phyloP scores from a whole-genome alignment of 2,329 filamentous ascomycete genomes.

The Penicillium sp. region DNA sequence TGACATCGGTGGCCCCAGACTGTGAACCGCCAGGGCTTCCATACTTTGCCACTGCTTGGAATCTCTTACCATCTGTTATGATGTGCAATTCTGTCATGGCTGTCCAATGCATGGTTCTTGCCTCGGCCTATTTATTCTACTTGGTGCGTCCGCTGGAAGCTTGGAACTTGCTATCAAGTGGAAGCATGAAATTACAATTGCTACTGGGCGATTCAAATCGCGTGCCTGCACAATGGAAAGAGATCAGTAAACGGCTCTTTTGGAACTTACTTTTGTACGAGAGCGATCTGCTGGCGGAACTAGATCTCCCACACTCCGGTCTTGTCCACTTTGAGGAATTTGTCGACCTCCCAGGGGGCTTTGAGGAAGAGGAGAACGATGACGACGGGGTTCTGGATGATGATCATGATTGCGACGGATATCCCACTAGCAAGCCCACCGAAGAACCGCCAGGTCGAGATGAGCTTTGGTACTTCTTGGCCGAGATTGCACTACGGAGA shows the following conservation, averaged over 20 bases:
- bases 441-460: slow-evolving; percentile 68
- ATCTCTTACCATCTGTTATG: slow-evolving; percentile 74
- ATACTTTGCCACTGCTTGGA: slow-evolving; percentile 81
- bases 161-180: slow-evolving; percentile 76
- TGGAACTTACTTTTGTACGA: slow-evolving; percentile 83
- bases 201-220: slow-evolving; percentile 72
- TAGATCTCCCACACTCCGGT: slow-evolving; percentile 79
- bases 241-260: slow-evolving; percentile 75
- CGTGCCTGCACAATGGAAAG: slow-evolving; percentile 68
- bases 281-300: slow-evolving; percentile 74
- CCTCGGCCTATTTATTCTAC: slow-evolving; percentile 80
- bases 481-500: slow-evolving; percentile 75
- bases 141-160: slow-evolving; percentile 79
- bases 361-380: slow-evolving; percentile 65
- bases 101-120: slow-evolving; percentile 77
- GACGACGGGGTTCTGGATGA: slow-evolving; percentile 2
- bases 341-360: slow-evolving; percentile 74
- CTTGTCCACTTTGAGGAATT: slow-evolving; percentile 80
- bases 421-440: not conserved
- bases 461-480: slow-evolving; percentile 83
- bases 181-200: slow-evolving; percentile 78
- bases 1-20: slow-evolving; percentile 67
- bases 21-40: slow-evolving; percentile 73
- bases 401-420: not conserved
- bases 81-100: slow-evolving; percentile 75